A percentile compares a stretch with the other conserved stretches of the same genome.
Conservation (phyloP, 2,329 filamentous ascomycete genomes). For the Penicillium sp. region DNA sequence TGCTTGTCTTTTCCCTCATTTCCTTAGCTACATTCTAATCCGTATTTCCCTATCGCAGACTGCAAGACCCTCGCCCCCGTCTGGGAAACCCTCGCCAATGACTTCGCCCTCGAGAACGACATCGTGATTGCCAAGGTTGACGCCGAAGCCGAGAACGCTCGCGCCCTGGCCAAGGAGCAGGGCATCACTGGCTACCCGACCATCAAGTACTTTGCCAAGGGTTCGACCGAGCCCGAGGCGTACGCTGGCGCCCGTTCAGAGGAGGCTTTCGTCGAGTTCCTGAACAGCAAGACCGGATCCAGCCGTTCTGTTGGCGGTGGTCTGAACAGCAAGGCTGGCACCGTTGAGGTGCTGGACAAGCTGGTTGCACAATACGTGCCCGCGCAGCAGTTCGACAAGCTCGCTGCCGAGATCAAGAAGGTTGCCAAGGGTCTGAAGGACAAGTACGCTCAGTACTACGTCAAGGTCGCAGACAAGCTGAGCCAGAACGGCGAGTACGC, state of each 20-base stretch:
- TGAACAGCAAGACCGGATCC: slow-evolving; percentile 86
- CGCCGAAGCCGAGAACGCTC: slow-evolving; percentile 80
- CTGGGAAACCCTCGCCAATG: slow-evolving; percentile 80
- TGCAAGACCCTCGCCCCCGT: slow-evolving; percentile 89
- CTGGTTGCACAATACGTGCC: slow-evolving; percentile 66
- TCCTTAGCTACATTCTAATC: background rate
- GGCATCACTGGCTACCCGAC: slow-evolving; percentile 86
- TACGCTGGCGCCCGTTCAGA: slow-evolving; percentile 76
- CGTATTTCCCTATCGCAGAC: slow-evolving; percentile 53
- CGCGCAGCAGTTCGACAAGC: slow-evolving; percentile 60
- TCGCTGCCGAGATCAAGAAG: slow-evolving; percentile 67
- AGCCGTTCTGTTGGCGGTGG: slow-evolving; percentile 76
- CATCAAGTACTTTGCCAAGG: slow-evolving; percentile 94
- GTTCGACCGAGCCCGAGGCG: slow-evolving; percentile 62
- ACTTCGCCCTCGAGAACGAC: slow-evolving; percentile 70
- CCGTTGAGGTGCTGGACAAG: slow-evolving; percentile 69
- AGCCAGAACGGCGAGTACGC: slow-evolving; percentile 70
- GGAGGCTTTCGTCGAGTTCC: slow-evolving; percentile 67
- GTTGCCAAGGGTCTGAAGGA: slow-evolving; percentile 63
- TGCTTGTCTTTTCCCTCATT: slow-evolving; percentile 6
- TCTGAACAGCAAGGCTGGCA: slow-evolving; percentile 73
- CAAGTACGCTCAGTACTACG: slow-evolving; percentile 90
- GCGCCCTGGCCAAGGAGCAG: slow-evolving; percentile 68
- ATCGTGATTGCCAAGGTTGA: slow-evolving; percentile 94
- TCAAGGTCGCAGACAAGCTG: slow-evolving; percentile 84